Evolutionary conservation across 2,329 filamentous ascomycete genomes (phyloP).

Genomic region (Aureobasidium sp.): DNA sequence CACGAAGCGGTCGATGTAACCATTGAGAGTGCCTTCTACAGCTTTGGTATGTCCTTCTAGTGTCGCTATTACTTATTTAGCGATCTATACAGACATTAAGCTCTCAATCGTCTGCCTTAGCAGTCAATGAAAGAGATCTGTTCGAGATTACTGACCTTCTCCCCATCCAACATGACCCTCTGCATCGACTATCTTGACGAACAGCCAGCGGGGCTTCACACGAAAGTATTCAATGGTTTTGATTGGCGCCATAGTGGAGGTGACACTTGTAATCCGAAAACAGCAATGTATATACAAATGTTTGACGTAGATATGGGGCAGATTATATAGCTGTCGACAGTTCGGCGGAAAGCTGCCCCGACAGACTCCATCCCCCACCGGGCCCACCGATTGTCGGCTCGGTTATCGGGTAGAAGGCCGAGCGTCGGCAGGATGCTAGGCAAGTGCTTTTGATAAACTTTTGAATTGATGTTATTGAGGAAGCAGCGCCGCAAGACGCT

Average conservation of each 20-base stretch:
- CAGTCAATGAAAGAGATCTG: too few relatives aligned
- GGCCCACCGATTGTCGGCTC: neutral
- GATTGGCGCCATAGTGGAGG: slow-evolving; percentile 52
- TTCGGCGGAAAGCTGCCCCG: neutral
- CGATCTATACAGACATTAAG: too few relatives aligned
- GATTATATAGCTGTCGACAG: neutral
- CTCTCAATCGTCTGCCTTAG: too few relatives aligned
- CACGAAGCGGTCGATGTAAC: slow-evolving; percentile 52
- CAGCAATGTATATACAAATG: neutral
- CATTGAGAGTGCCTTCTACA: slow-evolving; percentile 65
- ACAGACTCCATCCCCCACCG: neutral
- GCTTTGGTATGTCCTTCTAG: slow-evolving; percentile 66
- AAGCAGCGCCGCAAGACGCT: neutral
- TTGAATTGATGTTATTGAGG: neutral
- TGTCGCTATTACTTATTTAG: slow-evolving; percentile 39
- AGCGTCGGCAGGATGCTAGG: neutral
- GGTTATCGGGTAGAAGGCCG: neutral
- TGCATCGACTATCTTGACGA: slow-evolving; percentile 66
- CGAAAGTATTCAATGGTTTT: slow-evolving; percentile 65
- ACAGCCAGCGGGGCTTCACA: slow-evolving; percentile 67
- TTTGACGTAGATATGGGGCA: neutral
- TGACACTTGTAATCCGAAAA: neutral
- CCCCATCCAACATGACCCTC: slow-evolving; percentile 61
- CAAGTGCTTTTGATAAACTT: neutral
- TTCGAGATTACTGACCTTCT: slow-evolving; percentile 34